Percentiles rank a stretch among this genome's conserved stretches.
phyloP scores from a whole-genome alignment of 2,329 filamentous ascomycete species.

The Colletotrichum incanum region DNA sequence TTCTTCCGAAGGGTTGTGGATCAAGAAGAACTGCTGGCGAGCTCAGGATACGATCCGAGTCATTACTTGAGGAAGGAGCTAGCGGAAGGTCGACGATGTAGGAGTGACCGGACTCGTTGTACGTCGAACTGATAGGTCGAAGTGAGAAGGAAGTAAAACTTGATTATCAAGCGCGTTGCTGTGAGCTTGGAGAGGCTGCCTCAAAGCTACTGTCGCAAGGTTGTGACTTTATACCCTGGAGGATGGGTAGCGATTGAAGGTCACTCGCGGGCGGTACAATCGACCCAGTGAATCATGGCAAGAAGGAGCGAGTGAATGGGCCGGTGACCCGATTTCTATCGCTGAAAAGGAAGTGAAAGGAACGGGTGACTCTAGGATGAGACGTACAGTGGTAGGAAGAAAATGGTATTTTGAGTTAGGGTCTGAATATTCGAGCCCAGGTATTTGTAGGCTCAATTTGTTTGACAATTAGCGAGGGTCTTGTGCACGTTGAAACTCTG shows the following conservation, averaged over 20 bases:
- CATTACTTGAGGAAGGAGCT: background rate
- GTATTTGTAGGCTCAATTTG: background rate
- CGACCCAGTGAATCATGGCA: background rate
- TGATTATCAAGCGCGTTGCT: background rate
- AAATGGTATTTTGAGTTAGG: background rate
- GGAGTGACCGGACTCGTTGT: background rate
- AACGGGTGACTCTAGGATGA: background rate
- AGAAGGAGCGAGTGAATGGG: background rate
- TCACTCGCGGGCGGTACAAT: background rate
- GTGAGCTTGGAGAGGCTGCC: too few species aligned
- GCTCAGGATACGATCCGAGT: background rate
- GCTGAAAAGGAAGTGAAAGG: background rate
- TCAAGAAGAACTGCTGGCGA: background rate
- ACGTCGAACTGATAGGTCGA: background rate
- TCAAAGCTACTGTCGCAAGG: background rate
- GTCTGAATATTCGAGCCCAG: background rate
- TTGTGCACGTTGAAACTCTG: background rate
- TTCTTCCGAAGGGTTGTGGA: background rate
- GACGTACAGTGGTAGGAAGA: background rate
- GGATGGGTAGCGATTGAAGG: background rate
- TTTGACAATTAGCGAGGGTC: background rate
- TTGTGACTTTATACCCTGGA: background rate
- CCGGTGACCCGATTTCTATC: background rate
- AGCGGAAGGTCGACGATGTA: background rate
- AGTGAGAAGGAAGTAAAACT: background rate